A percentile compares a stretch with the other conserved stretches of the same genome.
Conservation (phyloP, 208 protist genomes). For the Borovskyia barvae region DNA sequence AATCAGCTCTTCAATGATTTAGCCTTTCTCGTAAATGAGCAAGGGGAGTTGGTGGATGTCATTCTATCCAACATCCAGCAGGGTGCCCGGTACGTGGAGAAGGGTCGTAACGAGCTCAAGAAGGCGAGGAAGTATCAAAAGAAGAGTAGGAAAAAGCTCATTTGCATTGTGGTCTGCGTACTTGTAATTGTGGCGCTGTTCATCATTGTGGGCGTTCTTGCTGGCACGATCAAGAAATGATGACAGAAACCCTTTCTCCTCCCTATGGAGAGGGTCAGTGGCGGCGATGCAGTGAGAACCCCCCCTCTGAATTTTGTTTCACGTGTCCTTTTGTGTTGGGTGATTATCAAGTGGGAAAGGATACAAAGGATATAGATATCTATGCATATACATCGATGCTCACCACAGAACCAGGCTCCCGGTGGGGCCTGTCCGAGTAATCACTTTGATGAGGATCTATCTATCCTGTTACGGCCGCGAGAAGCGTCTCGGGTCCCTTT, state of each 20-base stretch:
- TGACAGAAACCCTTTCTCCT: background rate
- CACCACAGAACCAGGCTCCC: too few relatives aligned
- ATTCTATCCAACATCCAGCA: slow-evolving; percentile 75
- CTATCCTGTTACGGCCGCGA: too few relatives aligned
- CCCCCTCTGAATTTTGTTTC: too few relatives aligned
- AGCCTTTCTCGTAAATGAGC: slow-evolving; percentile 86
- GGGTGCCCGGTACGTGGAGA: slow-evolving; percentile 60
- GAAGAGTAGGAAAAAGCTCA: slow-evolving; percentile 72
- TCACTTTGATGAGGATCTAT: too few relatives aligned
- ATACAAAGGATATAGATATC: too few relatives aligned
- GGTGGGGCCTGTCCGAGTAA: too few relatives aligned
- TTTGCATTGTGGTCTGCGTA: slow-evolving; percentile 51
- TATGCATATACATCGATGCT: too few relatives aligned
- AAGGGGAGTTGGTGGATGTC: slow-evolving; percentile 84
- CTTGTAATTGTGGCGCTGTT: slow-evolving; percentile 50
- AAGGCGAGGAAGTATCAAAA: slow-evolving; percentile 81
- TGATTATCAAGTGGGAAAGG: too few relatives aligned
- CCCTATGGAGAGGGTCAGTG: background rate
- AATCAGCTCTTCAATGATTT: slow-evolving; percentile 90
- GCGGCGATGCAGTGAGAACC: too few relatives aligned
- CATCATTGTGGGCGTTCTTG: slow-evolving; percentile 43
- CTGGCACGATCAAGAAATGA: slow-evolving; percentile 10
- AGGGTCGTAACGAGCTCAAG: slow-evolving; percentile 60
- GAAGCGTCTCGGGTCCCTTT: too few relatives aligned
- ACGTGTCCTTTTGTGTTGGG: too few relatives aligned